These are phyloP conservation scores for Carex parvula DNA, from an alignment of 176 grass and related monocot species.

Conservation along the genomic window DNA sequence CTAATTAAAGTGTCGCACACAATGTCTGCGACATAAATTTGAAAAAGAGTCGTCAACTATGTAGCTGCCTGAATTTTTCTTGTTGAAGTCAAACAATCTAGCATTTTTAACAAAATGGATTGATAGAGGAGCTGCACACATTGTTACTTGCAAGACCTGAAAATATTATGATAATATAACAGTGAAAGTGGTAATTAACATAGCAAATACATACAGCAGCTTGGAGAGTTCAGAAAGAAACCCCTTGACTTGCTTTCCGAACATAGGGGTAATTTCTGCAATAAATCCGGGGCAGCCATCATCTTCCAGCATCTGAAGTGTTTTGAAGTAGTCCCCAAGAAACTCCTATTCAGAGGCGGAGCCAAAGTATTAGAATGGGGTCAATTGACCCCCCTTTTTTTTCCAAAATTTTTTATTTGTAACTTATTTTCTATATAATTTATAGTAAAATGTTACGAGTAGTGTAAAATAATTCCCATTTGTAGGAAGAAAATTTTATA, in stretches of 20 bases:
- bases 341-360: conserved; percentile 26
- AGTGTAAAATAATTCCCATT: too few species aligned
- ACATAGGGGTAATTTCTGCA: conserved; percentile 55
- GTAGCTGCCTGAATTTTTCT: neutral
- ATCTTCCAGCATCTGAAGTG: conserved; percentile 64
- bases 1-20: neutral
- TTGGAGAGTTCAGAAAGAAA: conserved; percentile 43
- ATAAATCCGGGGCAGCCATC: conserved; percentile 53
- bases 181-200: neutral
- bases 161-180: neutral
- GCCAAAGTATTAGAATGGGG: too few species aligned
- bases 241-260: conserved; percentile 47
- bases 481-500: too few species aligned
- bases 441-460: too few species aligned
- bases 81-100: neutral
- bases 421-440: too few species aligned
- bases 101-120: neutral
- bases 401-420: too few species aligned
- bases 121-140: neutral
- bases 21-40: neutral
- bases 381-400: too few species aligned
- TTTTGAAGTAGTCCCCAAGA: conserved; percentile 69
- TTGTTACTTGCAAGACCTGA: neutral
- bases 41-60: neutral
- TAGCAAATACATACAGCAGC: conserved; percentile 39